These are phyloP conservation scores for Tylopilus sp. DNA, from an alignment of 768 basidiomycete species.

Conservation along the genomic window DNA sequence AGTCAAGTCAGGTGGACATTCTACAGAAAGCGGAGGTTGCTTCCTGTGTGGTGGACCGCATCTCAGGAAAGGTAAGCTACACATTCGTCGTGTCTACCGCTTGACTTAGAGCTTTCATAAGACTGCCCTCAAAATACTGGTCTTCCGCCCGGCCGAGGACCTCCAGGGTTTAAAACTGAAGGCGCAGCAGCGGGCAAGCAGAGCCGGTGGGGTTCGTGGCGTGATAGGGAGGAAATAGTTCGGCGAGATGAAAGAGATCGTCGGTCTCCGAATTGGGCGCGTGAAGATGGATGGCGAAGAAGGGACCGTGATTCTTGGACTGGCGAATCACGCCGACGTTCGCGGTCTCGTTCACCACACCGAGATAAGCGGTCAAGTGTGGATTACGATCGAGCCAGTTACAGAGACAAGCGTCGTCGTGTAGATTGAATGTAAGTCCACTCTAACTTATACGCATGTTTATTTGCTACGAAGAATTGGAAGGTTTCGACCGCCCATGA, in stretches of 20 bases:
- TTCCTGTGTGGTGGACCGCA: constrained; percentile 95
- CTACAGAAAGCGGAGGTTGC: constrained; percentile 66
- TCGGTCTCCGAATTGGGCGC: constrained; percentile 20
- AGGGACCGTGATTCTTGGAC: constrained; percentile 18
- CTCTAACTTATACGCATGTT: neutral
- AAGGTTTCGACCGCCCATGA: neutral
- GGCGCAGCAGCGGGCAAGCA: constrained; percentile 30
- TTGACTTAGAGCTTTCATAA: constrained; percentile 21
- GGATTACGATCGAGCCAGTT: constrained; percentile 34
- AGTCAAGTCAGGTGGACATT: constrained; percentile 53
- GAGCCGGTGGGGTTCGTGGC: constrained; percentile 38
- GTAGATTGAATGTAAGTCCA: constrained; percentile 41
- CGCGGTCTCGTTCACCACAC: constrained; percentile 34
- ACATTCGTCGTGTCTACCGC: neutral
- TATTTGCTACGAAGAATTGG: neutral
- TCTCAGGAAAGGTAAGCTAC: constrained; percentile 72
- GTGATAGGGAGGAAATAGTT: constrained; percentile 22
- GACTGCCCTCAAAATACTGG: constrained; percentile 53
- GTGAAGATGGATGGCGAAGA: constrained; percentile 16
- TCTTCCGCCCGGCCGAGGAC: constrained; percentile 28
- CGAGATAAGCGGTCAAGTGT: constrained; percentile 20
- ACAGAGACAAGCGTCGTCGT: constrained; percentile 54
- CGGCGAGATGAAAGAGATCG: constrained; percentile 20
- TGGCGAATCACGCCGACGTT: constrained; percentile 22
- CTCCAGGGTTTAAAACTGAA: constrained; percentile 33